phyloP scores from a whole-genome alignment of 208 protist genomes.

The Leishmania turanica region DNA sequence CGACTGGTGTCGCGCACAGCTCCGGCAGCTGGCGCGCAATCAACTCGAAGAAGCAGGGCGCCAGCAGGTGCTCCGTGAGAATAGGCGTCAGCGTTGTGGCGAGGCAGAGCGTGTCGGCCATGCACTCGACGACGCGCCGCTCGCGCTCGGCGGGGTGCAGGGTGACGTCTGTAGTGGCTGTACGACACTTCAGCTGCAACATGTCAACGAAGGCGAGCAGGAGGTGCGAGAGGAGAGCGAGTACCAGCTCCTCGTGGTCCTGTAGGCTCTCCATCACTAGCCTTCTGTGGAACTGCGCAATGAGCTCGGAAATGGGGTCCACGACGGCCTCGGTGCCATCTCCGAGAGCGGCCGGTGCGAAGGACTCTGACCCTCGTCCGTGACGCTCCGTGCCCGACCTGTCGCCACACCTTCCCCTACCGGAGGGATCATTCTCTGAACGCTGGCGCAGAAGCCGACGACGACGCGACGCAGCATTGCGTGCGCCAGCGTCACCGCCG shows the following conservation, averaged over 20 bases:
- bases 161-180: conserved; percentile 39
- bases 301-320: conserved; percentile 59
- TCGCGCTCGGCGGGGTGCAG: conserved; percentile 41
- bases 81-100: conserved; percentile 68
- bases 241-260: conserved; percentile 76
- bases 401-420: background rate
- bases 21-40: conserved; percentile 45
- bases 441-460: conserved; percentile 33
- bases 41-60: conserved; percentile 72
- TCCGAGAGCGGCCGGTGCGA: background rate
- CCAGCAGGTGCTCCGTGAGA: conserved; percentile 67
- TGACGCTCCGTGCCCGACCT: background rate
- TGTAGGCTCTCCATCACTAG: conserved; percentile 71
- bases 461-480: conserved; percentile 6
- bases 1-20: conserved; percentile 22
- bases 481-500: background rate
- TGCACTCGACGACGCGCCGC: conserved; percentile 72
- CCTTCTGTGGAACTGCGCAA: conserved; percentile 60
- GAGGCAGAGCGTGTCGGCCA: conserved; percentile 80
- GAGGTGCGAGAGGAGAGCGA: conserved; percentile 66
- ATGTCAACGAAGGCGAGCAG: conserved; percentile 78
- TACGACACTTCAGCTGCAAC: conserved; percentile 64
- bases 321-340: conserved; percentile 13
- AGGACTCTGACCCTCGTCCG: conserved; percentile 7
- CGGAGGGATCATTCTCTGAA: background rate